These are phyloP conservation scores for Pichia sp. DNA, from an alignment of 1,139 yeast genomes.

Conservation along the genomic window DNA sequence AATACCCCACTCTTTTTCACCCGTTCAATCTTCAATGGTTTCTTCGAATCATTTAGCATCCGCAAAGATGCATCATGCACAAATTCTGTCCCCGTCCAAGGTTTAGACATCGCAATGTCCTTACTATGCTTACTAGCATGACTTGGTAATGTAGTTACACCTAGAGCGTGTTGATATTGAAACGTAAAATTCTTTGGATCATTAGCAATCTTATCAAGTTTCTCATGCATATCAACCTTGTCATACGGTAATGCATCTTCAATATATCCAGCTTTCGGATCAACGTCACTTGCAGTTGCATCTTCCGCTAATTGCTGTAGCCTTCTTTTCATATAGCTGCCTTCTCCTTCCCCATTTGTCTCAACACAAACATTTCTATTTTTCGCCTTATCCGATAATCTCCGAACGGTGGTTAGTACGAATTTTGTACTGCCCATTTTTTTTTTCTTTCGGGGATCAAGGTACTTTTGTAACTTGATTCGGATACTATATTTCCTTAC, in stretches of 20 bases:
- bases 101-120: constrained; percentile 46
- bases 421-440: neutral
- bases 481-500: too few relatives aligned
- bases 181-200: constrained; percentile 29
- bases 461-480: too few relatives aligned
- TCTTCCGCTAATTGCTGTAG: constrained; percentile 37
- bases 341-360: constrained; percentile 19
- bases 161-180: constrained; percentile 34
- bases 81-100: constrained; percentile 68
- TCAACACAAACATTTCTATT: neutral
- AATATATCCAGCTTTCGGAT: constrained; percentile 26
- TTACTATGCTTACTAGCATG: constrained; percentile 44
- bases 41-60: constrained; percentile 58
- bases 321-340: constrained; percentile 31
- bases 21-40: constrained; percentile 31
- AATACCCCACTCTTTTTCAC: constrained; percentile 15
- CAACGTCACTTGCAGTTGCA: constrained; percentile 31
- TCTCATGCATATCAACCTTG: constrained; percentile 17
- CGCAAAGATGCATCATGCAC: constrained; percentile 45
- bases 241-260: constrained; percentile 24
- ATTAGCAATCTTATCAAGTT: constrained; percentile 22
- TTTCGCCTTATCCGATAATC: neutral
- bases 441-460: too few relatives aligned
- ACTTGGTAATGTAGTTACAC: constrained; percentile 34
- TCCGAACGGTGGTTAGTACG: neutral